Evolutionary conservation across 1,284 basidiomycete genomes (phyloP).

Genomic region (Naganishia albida): DNA sequence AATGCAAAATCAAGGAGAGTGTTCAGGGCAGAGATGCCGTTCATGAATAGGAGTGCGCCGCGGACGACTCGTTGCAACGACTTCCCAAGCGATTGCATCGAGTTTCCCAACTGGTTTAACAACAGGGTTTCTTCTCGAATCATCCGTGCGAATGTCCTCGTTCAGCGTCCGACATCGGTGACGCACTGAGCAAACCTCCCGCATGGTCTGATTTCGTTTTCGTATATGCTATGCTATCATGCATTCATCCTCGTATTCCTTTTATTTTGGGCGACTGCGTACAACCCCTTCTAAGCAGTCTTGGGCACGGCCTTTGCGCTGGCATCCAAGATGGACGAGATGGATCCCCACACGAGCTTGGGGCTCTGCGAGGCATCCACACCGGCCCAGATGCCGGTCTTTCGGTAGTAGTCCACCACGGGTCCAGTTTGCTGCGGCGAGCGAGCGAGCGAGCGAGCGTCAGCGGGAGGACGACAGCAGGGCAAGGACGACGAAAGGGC

Average conservation of each 20-base stretch:
- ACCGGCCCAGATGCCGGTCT: constrained; percentile 80
- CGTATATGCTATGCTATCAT: background rate
- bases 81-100: too few relatives aligned
- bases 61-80: too few relatives aligned
- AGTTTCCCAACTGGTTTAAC: too few relatives aligned
- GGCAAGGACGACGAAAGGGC: constrained; percentile 1
- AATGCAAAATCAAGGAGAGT: constrained; percentile 7
- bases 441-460: background rate
- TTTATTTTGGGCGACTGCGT: background rate
- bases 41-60: too few relatives aligned
- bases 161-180: too few relatives aligned
- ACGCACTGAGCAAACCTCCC: too few relatives aligned
- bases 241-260: background rate
- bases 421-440: constrained; percentile 73
- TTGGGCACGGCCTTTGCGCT: constrained; percentile 24
- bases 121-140: too few relatives aligned
- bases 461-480: background rate
- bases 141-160: too few relatives aligned
- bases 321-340: constrained; percentile 48
- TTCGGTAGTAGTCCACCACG: constrained; percentile 96
- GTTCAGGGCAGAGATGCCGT: too few relatives aligned
- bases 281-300: constrained; percentile 9
- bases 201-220: too few relatives aligned
- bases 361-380: constrained; percentile 94
- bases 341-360: constrained; percentile 82